Evolutionary conservation across 2,329 filamentous ascomycete genomes (phyloP), one percentile per base, ranked within the genome.

Genomic region (Grosmannia huntii): DNA sequence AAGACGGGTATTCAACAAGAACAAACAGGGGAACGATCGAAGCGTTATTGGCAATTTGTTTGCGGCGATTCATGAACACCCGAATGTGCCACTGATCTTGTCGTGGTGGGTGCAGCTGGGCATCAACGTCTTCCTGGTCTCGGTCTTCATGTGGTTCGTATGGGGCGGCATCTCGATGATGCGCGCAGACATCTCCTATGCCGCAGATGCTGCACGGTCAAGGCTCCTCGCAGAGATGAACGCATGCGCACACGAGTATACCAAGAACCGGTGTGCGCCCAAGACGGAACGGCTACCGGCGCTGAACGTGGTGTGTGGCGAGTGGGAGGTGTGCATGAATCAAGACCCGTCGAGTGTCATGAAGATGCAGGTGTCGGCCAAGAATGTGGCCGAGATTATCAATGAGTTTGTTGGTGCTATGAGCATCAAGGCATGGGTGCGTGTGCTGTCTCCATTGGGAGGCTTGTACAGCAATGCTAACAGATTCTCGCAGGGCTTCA

Each of bases 401-500:
- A 96, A 97, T 69, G 86, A 87, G 66, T 96, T 97, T 69, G 85
- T 95, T 5, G 90, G 95, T 65, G 85, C 89, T 6, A 91, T 97
- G 70, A 90, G 87, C 62, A 86, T 89, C 71, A 96, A 96, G 71
- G 78, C 79, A 11, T 79, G 79, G 73, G 80, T 82, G 70, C 63
- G 76, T 69, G 19, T 10, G 36, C 12, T 50, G n/a, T 57, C 25
- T 52, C 2, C 19, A 52, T n/a, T 48, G 9, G 21, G 3, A 27
- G 14, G 25, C 28, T n/a, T 28, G 25, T 16, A 5, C 12, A 3
- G 4, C n/a, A 46, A 19, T 10, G 31, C n/a, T 53, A 57, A 58
- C 63, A 65, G 60, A 66, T 57, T n/a, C 41, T 27, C 54, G 31
- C 53, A 81, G 78, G 74, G 74, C 1, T 79, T 82, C 61, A 73